Evolutionary conservation across 2,329 filamentous ascomycete genomes (phyloP), one percentile per base, ranked within the genome.

Genomic region (Aspergillus sp.): DNA sequence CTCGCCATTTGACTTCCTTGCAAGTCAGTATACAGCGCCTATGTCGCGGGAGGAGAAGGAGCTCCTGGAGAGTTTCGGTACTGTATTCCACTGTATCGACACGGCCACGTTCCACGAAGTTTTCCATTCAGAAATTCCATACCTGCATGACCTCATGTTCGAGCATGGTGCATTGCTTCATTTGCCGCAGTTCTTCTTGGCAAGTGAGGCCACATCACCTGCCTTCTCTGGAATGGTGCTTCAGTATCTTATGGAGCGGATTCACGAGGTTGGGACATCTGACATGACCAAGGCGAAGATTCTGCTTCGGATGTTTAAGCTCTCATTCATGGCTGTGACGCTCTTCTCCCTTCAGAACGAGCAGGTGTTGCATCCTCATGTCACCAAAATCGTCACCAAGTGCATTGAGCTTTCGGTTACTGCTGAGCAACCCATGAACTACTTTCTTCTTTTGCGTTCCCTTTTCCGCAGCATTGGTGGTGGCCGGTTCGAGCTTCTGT

Each of bases 291-390:
- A 91, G 68, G 91, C 93, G 0, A 91, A 90, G 5, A 95, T 98
- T 43, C 73, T 99, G 30, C 74, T 99, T 44, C 82, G 94, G 47
- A 82, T 99, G 45, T 99, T 97, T 74, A 99, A 99, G 70, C 73
- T 99, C 44, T 95, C 91, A 0, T 98, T 98, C 68, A 98, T 99
- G 93, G 94, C 94, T 0, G 93, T 99, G 35, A 98, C 93, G 0
- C 76, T 99, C 1, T 99, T 98, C 67, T 90, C 90, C 0, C 79
- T 81, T 7, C 90, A 96, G 63, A 99, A 99, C 60, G 93, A 99
- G 69, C 87, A 93, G 64, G 90, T 99, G 2, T 76, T 99, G 12
- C 76, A 97, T 46, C 94, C 94, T 0, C 93, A 98, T 66, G 91
- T 98, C 44, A 90, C 94, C 47, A 94, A 94, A 64, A 95, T 99